These are phyloP conservation scores for Gossypium trilobum DNA, from an alignment of 441 rosid genomes.

Conservation along the genomic window DNA sequence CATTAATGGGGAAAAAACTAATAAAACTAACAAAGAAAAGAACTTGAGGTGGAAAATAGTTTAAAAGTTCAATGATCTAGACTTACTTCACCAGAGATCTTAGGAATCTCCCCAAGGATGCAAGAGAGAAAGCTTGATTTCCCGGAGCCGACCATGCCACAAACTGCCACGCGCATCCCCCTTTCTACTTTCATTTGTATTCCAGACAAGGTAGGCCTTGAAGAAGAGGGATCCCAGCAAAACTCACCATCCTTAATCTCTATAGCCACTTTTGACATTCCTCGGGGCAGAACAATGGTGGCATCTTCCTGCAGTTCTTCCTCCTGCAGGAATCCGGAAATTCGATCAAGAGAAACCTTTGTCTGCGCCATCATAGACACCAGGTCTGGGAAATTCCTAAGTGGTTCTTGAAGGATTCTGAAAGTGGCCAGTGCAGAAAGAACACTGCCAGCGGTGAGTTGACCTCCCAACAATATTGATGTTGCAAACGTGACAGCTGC, in stretches of 20 bases:
- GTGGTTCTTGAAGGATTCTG: slow-evolving; percentile 97
- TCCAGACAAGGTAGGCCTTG: slow-evolving; percentile 63
- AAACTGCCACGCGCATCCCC: slow-evolving; percentile 98
- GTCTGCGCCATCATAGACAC: slow-evolving; percentile 99
- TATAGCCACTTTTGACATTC: slow-evolving; percentile 53
- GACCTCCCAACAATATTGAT: slow-evolving; percentile 70
- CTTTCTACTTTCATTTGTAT: slow-evolving; percentile 72
- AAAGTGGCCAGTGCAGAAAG: slow-evolving; percentile 97
- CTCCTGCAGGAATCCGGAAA: slow-evolving; percentile 90
- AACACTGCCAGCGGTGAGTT: slow-evolving; percentile 95
- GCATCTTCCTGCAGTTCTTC: slow-evolving; percentile 96
- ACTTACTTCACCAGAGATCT: slow-evolving; percentile 94
- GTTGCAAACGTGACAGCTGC: slow-evolving; percentile 90
- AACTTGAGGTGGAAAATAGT: background rate
- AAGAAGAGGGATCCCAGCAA: slow-evolving; percentile 64
- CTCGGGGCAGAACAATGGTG: slow-evolving; percentile 62
- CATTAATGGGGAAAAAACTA: background rate
- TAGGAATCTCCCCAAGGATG: slow-evolving; percentile 95
- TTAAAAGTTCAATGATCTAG: slow-evolving; percentile 16
- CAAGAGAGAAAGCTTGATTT: slow-evolving; percentile 97
- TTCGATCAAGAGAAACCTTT: slow-evolving; percentile 94
- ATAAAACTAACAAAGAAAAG: background rate
- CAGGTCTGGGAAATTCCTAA: slow-evolving; percentile 94
- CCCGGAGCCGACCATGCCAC: slow-evolving; percentile 96
- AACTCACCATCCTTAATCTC: slow-evolving; percentile 78